phyloP scores from a whole-genome alignment of 2,329 filamentous ascomycete genomes.

The Colletotrichum nymphaeae region DNA sequence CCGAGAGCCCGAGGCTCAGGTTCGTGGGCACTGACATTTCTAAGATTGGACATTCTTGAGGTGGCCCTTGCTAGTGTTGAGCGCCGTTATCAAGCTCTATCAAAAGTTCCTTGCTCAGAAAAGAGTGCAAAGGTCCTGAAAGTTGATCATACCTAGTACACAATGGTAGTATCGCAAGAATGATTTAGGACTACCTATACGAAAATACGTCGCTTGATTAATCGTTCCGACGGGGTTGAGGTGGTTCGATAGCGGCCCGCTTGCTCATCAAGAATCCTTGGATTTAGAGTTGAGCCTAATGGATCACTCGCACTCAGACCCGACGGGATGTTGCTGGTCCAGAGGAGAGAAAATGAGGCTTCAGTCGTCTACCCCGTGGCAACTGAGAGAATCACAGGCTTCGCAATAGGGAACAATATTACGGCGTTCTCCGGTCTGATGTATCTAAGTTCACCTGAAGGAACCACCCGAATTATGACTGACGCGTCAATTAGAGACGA shows the following conservation, averaged over 20 bases:
- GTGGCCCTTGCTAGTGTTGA: not conserved
- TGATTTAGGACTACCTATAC: not conserved
- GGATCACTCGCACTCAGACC: not conserved
- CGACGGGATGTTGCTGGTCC: not conserved
- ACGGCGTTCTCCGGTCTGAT: not conserved
- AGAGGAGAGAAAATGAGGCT: not conserved
- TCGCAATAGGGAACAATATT: not conserved
- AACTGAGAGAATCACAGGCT: not conserved
- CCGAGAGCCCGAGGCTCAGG: not conserved
- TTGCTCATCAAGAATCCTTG: not conserved
- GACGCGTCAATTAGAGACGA: not conserved
- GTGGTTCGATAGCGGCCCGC: not conserved
- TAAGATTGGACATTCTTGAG: no score
- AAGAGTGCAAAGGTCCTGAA: no score
- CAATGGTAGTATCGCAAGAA: not conserved
- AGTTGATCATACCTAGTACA: no score
- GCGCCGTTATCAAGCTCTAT: not conserved
- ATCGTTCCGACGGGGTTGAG: not conserved
- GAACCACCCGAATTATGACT: not conserved
- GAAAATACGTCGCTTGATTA: not conserved
- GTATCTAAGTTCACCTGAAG: not conserved
- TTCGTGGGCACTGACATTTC: not conserved
- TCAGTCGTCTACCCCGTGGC: not conserved
- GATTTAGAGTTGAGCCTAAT: not conserved
- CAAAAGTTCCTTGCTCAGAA: not conserved